phyloP scores from a whole-genome alignment of 495 filamentous ascomycete genomes.

The Podospora pseudoanserina region DNA sequence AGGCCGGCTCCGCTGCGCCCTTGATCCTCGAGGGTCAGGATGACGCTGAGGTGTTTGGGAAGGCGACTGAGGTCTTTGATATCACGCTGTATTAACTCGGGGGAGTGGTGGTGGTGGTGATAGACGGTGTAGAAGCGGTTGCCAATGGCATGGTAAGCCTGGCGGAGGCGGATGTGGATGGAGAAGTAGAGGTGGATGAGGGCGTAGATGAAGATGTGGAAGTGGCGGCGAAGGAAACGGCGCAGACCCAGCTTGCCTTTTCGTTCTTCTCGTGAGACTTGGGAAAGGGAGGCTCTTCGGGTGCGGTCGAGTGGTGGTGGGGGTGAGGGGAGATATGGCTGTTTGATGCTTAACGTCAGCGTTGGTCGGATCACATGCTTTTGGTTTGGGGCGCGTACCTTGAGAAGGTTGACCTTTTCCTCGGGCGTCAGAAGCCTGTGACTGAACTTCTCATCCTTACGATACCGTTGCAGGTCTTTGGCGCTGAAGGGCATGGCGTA shows the following conservation, averaged over 20 bases:
- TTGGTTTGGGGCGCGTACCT: constrained; percentile 32
- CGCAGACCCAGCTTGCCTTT: constrained; percentile 54
- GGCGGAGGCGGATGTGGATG: constrained; percentile 75
- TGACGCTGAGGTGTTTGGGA: constrained; percentile 82
- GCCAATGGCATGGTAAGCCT: constrained; percentile 70
- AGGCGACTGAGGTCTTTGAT: constrained; percentile 68
- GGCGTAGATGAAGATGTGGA: constrained; percentile 67
- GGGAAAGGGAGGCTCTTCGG: constrained; percentile 18
- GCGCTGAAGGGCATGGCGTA: constrained; percentile 51
- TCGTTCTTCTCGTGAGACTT: constrained; percentile 22
- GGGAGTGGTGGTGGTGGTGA: constrained; percentile 90
- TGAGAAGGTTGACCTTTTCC: constrained; percentile 68
- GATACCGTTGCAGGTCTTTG: constrained; percentile 56
- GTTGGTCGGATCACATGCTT: constrained; percentile 7
- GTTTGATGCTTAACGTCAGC: constrained; percentile 21
- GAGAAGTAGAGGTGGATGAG: constrained; percentile 79
- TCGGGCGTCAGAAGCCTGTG: constrained; percentile 57
- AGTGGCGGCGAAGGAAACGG: constrained; percentile 60
- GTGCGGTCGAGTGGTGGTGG: constrained; percentile 36
- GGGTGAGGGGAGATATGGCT: constrained; percentile 70
- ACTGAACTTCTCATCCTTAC: constrained; percentile 57
- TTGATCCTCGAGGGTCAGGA: constrained; percentile 70
- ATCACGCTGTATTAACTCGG: constrained; percentile 84
- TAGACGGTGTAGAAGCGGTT: constrained; percentile 73
- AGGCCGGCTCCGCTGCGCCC: constrained; percentile 62